Evolutionary conservation across 116 monocot species (phyloP).

Genomic region (Thalassia testudinum): DNA sequence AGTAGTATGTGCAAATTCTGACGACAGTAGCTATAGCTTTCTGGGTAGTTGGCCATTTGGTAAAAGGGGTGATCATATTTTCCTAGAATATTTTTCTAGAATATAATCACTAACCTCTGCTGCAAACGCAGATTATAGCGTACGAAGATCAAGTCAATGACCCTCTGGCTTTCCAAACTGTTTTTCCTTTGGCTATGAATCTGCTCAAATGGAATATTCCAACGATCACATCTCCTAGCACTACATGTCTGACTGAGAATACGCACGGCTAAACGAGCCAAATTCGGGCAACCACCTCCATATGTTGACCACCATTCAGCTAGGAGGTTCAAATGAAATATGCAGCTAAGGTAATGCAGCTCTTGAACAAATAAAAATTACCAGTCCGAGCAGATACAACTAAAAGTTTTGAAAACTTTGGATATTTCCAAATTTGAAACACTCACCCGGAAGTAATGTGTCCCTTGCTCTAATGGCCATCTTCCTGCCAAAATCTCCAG

Average conservation of each 20-base stretch:
- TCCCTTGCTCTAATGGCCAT: slow-evolving; percentile 83
- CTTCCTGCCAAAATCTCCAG: slow-evolving; percentile 79
- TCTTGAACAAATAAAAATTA: too few relatives aligned
- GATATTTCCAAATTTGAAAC: background rate
- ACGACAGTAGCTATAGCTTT: background rate
- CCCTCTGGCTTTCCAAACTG: slow-evolving; percentile 60
- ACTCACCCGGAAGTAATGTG: slow-evolving; percentile 80
- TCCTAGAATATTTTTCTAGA: too few relatives aligned
- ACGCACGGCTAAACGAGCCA: slow-evolving; percentile 69
- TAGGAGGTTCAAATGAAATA: slow-evolving; percentile 6
- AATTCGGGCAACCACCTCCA: slow-evolving; percentile 81
- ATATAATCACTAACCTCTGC: slow-evolving; percentile 42
- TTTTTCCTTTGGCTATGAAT: slow-evolving; percentile 64
- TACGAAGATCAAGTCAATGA: slow-evolving; percentile 67
- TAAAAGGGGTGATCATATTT: background rate
- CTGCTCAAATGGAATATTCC: slow-evolving; percentile 60
- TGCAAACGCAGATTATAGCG: slow-evolving; percentile 81
- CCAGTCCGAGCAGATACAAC: background rate
- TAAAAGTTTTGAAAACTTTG: background rate
- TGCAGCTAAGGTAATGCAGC: too few relatives aligned
- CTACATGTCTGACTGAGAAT: slow-evolving; percentile 96
- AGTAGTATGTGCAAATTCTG: background rate
- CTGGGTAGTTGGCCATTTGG: background rate
- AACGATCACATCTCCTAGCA: slow-evolving; percentile 45
- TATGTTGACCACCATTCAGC: slow-evolving; percentile 99